Evolutionary conservation across 768 basidiomycete species (phyloP).

Genomic region (Boletus subcaerulescens): DNA sequence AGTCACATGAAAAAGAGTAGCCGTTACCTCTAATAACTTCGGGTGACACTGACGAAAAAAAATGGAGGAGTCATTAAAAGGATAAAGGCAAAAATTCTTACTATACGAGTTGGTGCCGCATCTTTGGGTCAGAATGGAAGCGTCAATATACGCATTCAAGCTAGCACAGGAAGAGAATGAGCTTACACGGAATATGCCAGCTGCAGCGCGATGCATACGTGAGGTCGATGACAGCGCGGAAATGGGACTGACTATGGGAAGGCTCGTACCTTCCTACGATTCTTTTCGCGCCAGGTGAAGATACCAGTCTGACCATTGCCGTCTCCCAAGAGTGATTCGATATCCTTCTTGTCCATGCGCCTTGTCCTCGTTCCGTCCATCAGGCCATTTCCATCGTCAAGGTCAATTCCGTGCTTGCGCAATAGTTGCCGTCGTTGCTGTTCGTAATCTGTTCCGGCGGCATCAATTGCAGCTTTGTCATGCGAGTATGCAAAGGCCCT

Average conservation of each 20-base stretch:
- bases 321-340: conserved; percentile 82
- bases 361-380: conserved; percentile 71
- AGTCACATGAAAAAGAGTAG: conserved; percentile 93
- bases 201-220: conserved; percentile 39
- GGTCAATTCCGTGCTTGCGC: conserved; percentile 92
- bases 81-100: conserved; percentile 41
- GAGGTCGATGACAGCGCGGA: conserved; percentile 23
- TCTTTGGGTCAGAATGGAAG: conserved; percentile 43
- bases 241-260: conserved; percentile 31
- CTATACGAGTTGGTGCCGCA: conserved; percentile 87
- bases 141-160: conserved; percentile 13
- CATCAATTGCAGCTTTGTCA: conserved; percentile 12
- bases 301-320: conserved; percentile 78
- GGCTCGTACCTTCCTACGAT: conserved; percentile 74
- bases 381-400: conserved; percentile 70
- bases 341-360: conserved; percentile 76
- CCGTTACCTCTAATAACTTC: conserved; percentile 90
- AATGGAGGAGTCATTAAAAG: conserved; percentile 27
- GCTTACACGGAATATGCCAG: conserved; percentile 87
- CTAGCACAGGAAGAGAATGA: conserved; percentile 17
- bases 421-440: conserved; percentile 86
- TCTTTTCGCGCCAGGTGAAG: conserved; percentile 95
- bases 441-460: conserved; percentile 70
- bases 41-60: conserved; percentile 65
- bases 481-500: conserved; percentile 13